phyloP scores from a whole-genome alignment of 805 yeast species.

The Candida xyloterini region DNA sequence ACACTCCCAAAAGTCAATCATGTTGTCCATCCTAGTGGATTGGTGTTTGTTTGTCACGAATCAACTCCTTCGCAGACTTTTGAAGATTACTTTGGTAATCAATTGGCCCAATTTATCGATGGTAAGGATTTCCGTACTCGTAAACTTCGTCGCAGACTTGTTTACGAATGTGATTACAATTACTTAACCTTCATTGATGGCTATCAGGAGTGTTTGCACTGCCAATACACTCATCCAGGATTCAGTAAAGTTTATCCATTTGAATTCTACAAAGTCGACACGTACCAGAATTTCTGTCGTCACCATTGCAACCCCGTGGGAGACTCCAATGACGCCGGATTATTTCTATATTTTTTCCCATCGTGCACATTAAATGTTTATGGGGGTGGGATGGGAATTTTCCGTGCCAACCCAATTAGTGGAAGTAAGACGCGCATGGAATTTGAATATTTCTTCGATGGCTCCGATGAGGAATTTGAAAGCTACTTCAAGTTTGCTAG shows the following conservation, averaged over 20 bases:
- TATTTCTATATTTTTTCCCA: conserved; percentile 30
- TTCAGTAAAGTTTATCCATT: conserved; percentile 27
- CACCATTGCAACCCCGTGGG: conserved; percentile 24
- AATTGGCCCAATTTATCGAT: conserved; percentile 22
- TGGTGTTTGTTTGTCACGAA: conserved; percentile 29
- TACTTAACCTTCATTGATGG: conserved; percentile 28
- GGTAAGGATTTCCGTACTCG: conserved; percentile 20
- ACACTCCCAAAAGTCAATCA: conserved; percentile 23
- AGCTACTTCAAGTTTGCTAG: conserved; percentile 30
- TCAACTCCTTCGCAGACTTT: conserved; percentile 16
- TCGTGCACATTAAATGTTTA: conserved; percentile 27
- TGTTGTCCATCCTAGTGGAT: conserved; percentile 24
- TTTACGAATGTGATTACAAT: conserved; percentile 27
- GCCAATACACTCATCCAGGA: conserved; percentile 29
- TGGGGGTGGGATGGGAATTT: conserved; percentile 32
- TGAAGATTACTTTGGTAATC: conserved; percentile 21
- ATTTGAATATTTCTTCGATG: conserved; percentile 31
- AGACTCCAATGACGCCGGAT: conserved; percentile 18
- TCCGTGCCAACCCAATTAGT: conserved; percentile 28
- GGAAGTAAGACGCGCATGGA: conserved; percentile 30
- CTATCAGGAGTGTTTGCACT: conserved; percentile 31
- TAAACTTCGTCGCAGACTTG: conserved; percentile 21
- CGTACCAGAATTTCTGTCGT: conserved; percentile 28
- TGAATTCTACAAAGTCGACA: conserved; percentile 28
- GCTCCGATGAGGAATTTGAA: conserved; percentile 28